These are phyloP conservation scores for Aphanomyces invadans DNA, from an alignment of 352 stramenopile species.

Conservation along the genomic window DNA sequence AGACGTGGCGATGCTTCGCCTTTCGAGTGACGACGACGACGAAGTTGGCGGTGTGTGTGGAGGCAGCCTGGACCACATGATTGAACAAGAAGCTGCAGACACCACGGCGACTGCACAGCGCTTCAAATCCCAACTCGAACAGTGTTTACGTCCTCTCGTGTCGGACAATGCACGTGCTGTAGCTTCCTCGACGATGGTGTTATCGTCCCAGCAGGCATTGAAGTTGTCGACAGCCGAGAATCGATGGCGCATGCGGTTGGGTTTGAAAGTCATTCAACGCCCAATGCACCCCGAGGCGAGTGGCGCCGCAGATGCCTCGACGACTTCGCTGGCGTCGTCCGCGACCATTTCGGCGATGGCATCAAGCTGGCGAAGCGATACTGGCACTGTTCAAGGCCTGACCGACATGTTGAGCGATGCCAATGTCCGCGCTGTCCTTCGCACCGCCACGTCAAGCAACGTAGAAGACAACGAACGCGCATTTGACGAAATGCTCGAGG, in stretches of 20 bases:
- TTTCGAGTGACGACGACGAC: background rate
- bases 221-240: conserved; percentile 71
- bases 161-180: background rate
- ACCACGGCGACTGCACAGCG: background rate
- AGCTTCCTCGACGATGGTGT: background rate
- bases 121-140: background rate
- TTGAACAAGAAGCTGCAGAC: background rate
- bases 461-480: conserved; percentile 25
- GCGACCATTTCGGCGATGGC: conserved; percentile 30
- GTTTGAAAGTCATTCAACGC: conserved; percentile 36
- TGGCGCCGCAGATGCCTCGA: background rate
- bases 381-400: conserved; percentile 44
- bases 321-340: conserved; percentile 21
- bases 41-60: background rate
- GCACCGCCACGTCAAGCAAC: conserved; percentile 19
- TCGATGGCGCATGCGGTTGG: conserved; percentile 61
- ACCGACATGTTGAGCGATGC: conserved; percentile 20
- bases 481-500: conserved; percentile 23
- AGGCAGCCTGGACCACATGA: background rate
- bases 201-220: conserved; percentile 24
- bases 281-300: background rate
- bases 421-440: conserved; percentile 12
- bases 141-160: conserved; percentile 5
- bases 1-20: background rate
- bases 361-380: conserved; percentile 59